phyloP scores from a whole-genome alignment of 2,329 filamentous ascomycete species.

The Ceratocystis cubensis region DNA sequence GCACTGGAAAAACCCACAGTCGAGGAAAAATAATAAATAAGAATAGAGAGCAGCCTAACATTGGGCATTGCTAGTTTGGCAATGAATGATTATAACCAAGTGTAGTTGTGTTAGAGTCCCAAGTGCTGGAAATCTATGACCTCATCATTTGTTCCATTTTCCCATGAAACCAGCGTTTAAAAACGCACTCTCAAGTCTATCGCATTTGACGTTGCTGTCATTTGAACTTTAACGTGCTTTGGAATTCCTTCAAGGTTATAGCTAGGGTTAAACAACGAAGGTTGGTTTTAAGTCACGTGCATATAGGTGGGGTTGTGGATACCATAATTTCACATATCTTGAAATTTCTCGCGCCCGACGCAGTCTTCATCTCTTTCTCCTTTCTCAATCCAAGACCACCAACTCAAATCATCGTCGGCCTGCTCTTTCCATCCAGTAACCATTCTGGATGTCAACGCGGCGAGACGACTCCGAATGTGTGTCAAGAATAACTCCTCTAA shows the following conservation, averaged over 20 bases:
- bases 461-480: constrained; percentile 40
- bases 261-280: constrained; percentile 11
- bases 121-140: not conserved
- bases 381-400: constrained; percentile 34
- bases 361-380: constrained; percentile 21
- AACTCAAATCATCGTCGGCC: constrained; percentile 33
- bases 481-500: constrained; percentile 42
- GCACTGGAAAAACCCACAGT: not conserved
- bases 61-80: not conserved
- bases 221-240: too few species aligned
- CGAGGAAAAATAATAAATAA: not conserved
- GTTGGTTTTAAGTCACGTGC: not conserved
- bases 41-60: not conserved
- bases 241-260: not conserved
- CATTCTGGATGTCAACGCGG: constrained; percentile 27
- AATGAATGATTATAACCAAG: not conserved
- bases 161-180: too few species aligned
- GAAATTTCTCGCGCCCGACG: constrained; percentile 4
- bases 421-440: constrained; percentile 22
- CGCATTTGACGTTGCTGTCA: too few species aligned
- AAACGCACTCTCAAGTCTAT: too few species aligned
- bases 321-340: constrained; percentile 12
- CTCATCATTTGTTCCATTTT: too few species aligned
- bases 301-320: not conserved
- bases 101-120: not conserved